These are phyloP conservation scores for Zelopaecilomyces penicillatus DNA, from an alignment of 2,329 filamentous ascomycete species.

Conservation along the genomic window DNA sequence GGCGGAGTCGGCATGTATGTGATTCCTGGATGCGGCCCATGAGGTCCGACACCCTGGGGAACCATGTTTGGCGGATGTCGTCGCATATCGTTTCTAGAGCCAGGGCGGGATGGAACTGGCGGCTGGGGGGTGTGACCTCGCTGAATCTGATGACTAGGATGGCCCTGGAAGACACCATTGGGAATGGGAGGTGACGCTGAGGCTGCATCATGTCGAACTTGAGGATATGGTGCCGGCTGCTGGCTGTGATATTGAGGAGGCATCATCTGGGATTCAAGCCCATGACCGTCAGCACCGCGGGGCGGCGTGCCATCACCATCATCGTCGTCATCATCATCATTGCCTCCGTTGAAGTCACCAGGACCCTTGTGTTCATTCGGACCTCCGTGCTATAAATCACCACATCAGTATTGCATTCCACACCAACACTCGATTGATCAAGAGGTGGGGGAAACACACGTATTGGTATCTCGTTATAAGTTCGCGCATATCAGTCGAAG, in stretches of 20 bases:
- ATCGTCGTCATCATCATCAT: conserved; percentile 78
- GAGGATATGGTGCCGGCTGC: conserved; percentile 54
- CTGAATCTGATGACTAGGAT: conserved; percentile 29
- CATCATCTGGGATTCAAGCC: conserved; percentile 47
- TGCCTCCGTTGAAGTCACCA: conserved; percentile 78
- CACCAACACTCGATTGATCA: not conserved
- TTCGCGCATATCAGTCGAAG: conserved; percentile 85
- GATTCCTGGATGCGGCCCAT: conserved; percentile 53
- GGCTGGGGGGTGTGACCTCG: conserved; percentile 79
- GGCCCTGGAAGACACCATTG: conserved; percentile 63
- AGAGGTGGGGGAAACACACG: conserved; percentile 46
- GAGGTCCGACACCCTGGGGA: conserved; percentile 55
- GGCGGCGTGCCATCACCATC: conserved; percentile 61
- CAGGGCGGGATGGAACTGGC: conserved; percentile 53
- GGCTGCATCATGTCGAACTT: conserved; percentile 73
- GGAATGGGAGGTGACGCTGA: conserved; percentile 83
- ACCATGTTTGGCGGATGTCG: conserved; percentile 67
- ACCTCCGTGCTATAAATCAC: conserved; percentile 62
- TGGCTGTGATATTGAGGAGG: conserved; percentile 63
- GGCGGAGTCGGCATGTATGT: conserved; percentile 79
- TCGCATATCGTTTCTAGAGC: conserved; percentile 71
- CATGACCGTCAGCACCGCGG: conserved; percentile 49
- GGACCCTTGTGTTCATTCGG: conserved; percentile 96
- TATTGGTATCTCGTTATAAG: conserved; percentile 84
- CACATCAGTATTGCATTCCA: not conserved